Percentiles rank a stretch among this genome's conserved stretches.
These are phyloP conservation scores for Thelonectria discophora DNA, from an alignment of 2,329 filamentous ascomycete species.

Conservation along the genomic window DNA sequence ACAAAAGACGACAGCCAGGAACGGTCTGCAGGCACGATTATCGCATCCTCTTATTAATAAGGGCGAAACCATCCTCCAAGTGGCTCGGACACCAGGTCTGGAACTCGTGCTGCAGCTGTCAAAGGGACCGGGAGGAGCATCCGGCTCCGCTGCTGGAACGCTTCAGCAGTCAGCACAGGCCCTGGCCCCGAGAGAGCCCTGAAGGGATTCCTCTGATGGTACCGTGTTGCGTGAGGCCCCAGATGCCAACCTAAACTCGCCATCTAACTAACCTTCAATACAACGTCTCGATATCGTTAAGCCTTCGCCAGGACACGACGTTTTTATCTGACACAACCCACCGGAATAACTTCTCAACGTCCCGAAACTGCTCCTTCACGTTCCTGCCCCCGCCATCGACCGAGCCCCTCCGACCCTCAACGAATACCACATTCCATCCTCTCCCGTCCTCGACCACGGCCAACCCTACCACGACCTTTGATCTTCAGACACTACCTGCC, in stretches of 20 bases:
- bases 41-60: conserved; percentile 2
- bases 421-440: conserved; percentile 4
- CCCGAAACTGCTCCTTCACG: neutral
- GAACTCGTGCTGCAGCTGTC: conserved; percentile 16
- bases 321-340: conserved; percentile 4
- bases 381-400: neutral
- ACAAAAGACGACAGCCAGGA: neutral
- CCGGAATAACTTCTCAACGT: neutral
- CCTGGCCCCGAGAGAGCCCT: conserved; percentile 4
- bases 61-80: conserved; percentile 13
- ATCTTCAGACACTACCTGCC: conserved; percentile 10
- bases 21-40: neutral
- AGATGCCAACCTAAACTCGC: conserved; percentile 9
- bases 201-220: neutral
- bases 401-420: neutral
- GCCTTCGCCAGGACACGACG: neutral
- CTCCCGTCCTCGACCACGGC: neutral
- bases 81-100: neutral
- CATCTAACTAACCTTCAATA: conserved; percentile 8
- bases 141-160: conserved; percentile 3
- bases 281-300: conserved; percentile 1
- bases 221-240: conserved; percentile 1
- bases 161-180: conserved; percentile 25
- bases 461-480: conserved; percentile 5
- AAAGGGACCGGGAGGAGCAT: conserved; percentile 11